Percentiles rank a stretch among this genome's conserved stretches.
These are phyloP conservation scores for Globisporangium iwayamae DNA, from an alignment of 352 stramenopile genomes.

Conservation along the genomic window DNA sequence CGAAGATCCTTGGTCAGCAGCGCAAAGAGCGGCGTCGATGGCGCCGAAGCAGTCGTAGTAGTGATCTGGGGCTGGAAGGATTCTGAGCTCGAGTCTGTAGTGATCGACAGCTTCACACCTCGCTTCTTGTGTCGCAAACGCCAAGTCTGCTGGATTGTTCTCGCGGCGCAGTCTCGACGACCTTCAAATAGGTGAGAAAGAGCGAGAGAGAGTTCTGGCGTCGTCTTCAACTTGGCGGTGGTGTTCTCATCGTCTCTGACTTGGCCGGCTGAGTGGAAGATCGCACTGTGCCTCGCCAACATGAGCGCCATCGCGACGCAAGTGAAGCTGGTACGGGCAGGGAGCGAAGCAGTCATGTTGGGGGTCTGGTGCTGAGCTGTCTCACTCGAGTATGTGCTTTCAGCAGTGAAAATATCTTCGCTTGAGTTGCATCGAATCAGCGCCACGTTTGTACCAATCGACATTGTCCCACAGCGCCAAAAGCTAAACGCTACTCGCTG, in stretches of 20 bases:
- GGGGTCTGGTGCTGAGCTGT: not conserved
- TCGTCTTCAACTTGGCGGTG: not conserved
- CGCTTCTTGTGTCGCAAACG: constrained; percentile 12
- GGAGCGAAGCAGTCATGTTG: not conserved
- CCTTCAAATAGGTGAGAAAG: constrained; percentile 7
- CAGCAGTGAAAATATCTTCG: not conserved
- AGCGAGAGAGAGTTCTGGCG: not conserved
- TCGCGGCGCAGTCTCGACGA: constrained; percentile 15
- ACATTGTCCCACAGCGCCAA: constrained; percentile 9
- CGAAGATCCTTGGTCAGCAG: constrained; percentile 8
- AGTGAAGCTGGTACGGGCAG: constrained; percentile 27
- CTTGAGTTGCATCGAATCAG: not conserved
- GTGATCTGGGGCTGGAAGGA: not conserved
- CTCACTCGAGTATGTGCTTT: not conserved
- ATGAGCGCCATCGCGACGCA: constrained; percentile 41
- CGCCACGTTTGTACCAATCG: not conserved
- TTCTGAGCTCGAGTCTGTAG: not conserved
- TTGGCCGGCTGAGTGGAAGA: constrained; percentile 14
- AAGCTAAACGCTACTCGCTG: constrained; percentile 8
- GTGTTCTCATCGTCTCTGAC: not conserved
- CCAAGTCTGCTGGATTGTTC: constrained; percentile 30
- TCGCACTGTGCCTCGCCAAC: constrained; percentile 19
- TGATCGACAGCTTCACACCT: not conserved
- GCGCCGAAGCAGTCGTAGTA: not conserved
- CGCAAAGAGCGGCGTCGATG: constrained; percentile 8